Base-by-base conservation (phyloP, 2,329 filamentous ascomycete species). In the Sporothrix sp. region DNA sequence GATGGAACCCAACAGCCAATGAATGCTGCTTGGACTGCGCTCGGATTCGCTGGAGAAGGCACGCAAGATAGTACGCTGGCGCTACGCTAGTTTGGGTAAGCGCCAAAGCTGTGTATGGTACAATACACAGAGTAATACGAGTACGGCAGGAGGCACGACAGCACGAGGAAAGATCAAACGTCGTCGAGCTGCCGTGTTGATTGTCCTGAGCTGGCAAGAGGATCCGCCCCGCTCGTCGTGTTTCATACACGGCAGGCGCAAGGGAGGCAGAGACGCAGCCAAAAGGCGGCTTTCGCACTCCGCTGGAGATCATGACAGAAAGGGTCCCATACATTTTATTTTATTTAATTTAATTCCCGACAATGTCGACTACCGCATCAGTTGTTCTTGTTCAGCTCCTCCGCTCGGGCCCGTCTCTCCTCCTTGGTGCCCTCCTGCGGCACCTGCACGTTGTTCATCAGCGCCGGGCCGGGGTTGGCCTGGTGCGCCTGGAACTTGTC, bases 351-450 rank as follows among this genome's bases (percentile, higher is more conserved):
- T n/a, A n/a, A n/a, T n/a, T n/a, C n/a, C n/a, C n/a, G n/a, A n/a
- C n/a, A n/a, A 18, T 14, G 7, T 10, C 18, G 18, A 44, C 25
- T 28, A 28, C 25, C 25, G 10, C 25, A 28, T n/a, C n/a, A 52
- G n/a, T 56, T 52, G 18, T 52, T 39, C 46, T 84, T 79, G 71
- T 87, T 87, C 65, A 87, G 59, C 60, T 78, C 78, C 63, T 80
- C 70, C 54, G 79, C 81, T 64, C 78, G 81, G 11, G 75, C 79
- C 60, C 74, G 70, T 49, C 83, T 76, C 60, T 87, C 84, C 63
- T 85, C 82, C 66, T 83, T 84, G 52, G 75, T 79, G 14, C 78
- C 80, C 67, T 82, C 78, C 63, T 75, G 63, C 46, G 74, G 62
- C 30, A 66, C 66, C 72, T 72, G 67, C 80, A 28, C 73, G 54